Evolutionary conservation across 495 filamentous ascomycete species (phyloP), one percentile per base, ranked within the genome.

Genomic region (Penicillium manginii): DNA sequence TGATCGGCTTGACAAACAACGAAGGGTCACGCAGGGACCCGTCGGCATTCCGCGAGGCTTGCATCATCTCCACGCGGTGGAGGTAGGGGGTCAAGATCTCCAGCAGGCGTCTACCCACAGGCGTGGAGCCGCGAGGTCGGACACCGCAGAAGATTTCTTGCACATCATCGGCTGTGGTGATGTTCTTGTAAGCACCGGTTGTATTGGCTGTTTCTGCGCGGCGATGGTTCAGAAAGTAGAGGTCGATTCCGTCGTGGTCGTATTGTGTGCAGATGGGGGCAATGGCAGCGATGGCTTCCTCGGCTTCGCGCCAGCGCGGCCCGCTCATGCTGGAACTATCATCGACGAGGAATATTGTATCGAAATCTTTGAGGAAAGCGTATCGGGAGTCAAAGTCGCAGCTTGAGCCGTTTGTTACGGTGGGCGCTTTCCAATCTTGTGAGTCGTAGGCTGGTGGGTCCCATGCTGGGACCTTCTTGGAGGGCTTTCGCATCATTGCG

Each of bases 271-370:
- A 96, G 67, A 98, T 88, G 0, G 90, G 91, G 0, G 93, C 83
- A 72, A 98, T 93, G 54, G 84, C 80, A 18, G 84, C 76, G 10
- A 98, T 83, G 32, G 90, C 92, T 9, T 78, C 73, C 37, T 82
- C 77, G 29, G 89, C 90, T 73, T 97, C 91, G 18, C 75, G 72
- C 94, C 94, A 98, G 43, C 82, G 83, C 12, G 70, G 61, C 55
- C 88, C 91, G n/a, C 79, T 78, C 94, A 98, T 98, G 69, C 86
- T 91, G 31, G 86, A 84, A 48, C 88, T 91, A 81, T 98, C 94
- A 70, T 98, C 94, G 70, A 98, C 91, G 0, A 98, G 77, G 77
- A 98, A 94, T 54, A 93, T 73, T 29, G 93, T 98, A 80, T 98
- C 91, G 73, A 97, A 98, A 49, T 81, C 81, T n/a, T 63, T 61